These are phyloP conservation scores for Carex myosuroides DNA, from an alignment of 176 grass and related monocot genomes.

Conservation along the genomic window DNA sequence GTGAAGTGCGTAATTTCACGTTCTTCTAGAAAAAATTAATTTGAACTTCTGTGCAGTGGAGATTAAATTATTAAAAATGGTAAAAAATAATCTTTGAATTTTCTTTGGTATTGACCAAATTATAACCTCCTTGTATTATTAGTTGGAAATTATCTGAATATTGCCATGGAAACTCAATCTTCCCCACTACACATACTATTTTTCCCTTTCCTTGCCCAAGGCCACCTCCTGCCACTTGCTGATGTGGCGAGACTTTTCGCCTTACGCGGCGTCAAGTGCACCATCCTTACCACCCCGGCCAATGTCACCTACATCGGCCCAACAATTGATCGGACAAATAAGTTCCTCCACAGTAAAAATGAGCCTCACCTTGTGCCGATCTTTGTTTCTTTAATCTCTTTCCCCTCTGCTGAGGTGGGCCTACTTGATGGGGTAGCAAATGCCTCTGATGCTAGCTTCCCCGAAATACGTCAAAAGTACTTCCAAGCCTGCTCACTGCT, in stretches of 20 bases:
- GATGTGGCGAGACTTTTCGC: slow-evolving; percentile 59
- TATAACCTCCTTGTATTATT: neutral
- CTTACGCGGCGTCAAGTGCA: slow-evolving; percentile 41
- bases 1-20: neutral
- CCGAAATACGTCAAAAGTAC: slow-evolving; percentile 15
- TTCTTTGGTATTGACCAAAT: neutral
- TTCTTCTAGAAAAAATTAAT: too few relatives aligned
- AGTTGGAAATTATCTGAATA: neutral
- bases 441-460: neutral
- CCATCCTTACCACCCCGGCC: slow-evolving; percentile 45
- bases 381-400: slow-evolving; percentile 20
- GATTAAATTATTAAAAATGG: neutral
- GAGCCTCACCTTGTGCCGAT: neutral
- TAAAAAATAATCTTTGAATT: neutral
- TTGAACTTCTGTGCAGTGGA: neutral
- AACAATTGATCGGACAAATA: slow-evolving; percentile 36
- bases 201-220: slow-evolving; percentile 44
- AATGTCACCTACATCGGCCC: slow-evolving; percentile 36
- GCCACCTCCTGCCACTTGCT: slow-evolving; percentile 49
- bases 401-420: slow-evolving; percentile 42
- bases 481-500: neutral
- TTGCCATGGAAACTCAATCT: slow-evolving; percentile 22
- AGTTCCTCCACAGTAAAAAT: neutral
- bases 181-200: slow-evolving; percentile 52
- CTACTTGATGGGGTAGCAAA: slow-evolving; percentile 34